Evolutionary conservation across 805 yeast genomes (phyloP).

Genomic region (Vanderwaltozyma yarrowii): DNA sequence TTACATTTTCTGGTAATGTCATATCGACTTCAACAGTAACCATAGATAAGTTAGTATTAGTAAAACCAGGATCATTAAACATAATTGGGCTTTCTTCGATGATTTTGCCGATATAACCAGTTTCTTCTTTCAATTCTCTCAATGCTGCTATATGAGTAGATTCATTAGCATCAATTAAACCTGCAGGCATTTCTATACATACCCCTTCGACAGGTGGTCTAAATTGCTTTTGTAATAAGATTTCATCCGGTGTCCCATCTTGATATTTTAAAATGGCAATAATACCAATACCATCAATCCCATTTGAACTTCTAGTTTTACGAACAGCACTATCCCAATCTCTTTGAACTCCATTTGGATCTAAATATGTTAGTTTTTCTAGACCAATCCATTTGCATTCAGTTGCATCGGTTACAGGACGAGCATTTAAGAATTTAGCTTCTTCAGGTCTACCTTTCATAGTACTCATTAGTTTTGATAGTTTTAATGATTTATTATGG

Average conservation of each 20-base stretch:
- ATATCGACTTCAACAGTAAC: conserved; percentile 74
- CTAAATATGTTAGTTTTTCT: conserved; percentile 56
- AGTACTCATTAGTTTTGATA: conserved; percentile 9
- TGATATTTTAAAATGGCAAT: conserved; percentile 53
- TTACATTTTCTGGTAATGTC: conserved; percentile 47
- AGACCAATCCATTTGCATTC: conserved; percentile 62
- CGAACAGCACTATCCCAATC: conserved; percentile 91
- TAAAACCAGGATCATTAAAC: conserved; percentile 78
- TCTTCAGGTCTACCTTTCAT: conserved; percentile 29
- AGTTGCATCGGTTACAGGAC: conserved; percentile 26
- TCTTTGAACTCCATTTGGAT: conserved; percentile 58
- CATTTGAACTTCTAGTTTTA: conserved; percentile 49
- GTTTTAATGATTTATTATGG: not conserved
- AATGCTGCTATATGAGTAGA: conserved; percentile 68
- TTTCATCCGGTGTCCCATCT: conserved; percentile 39
- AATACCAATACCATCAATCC: conserved; percentile 86
- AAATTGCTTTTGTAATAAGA: conserved; percentile 75
- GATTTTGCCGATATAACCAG: conserved; percentile 77
- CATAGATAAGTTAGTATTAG: conserved; percentile 76
- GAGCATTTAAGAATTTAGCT: conserved; percentile 26
- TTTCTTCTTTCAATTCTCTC: conserved; percentile 84
- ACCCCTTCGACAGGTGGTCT: conserved; percentile 88
- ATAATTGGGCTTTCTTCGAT: conserved; percentile 37
- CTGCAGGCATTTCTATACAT: conserved; percentile 92
- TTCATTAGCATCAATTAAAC: conserved; percentile 80